These are phyloP conservation scores for Pyrenophora tritici-repentis DNA, from an alignment of 2,329 filamentous ascomycete species.

Conservation along the genomic window DNA sequence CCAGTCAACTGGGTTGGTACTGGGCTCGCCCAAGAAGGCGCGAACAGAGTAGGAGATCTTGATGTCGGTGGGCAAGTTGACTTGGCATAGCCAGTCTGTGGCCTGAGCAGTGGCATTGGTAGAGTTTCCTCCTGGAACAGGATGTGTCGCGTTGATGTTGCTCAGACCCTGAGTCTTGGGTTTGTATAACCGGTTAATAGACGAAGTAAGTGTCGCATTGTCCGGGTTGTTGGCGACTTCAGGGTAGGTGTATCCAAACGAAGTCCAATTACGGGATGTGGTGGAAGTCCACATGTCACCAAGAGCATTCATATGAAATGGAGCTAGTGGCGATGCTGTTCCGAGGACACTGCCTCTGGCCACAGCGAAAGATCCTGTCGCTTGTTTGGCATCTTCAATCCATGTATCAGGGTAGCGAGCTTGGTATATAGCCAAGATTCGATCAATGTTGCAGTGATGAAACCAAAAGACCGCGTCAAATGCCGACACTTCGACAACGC, in stretches of 20 bases:
- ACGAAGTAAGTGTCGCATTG: conserved; percentile 35
- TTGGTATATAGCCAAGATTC: conserved; percentile 35
- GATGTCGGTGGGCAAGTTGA: conserved; percentile 41
- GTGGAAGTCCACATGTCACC: conserved; percentile 39
- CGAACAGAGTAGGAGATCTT: conserved; percentile 40
- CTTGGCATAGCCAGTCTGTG: conserved; percentile 37
- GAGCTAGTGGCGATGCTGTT: conserved; percentile 28
- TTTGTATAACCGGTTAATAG: conserved; percentile 37
- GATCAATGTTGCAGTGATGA: conserved; percentile 39
- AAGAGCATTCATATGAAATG: conserved; percentile 41
- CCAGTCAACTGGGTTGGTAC: conserved; percentile 37
- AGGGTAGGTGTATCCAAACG: conserved; percentile 44
- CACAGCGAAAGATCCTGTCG: conserved; percentile 31
- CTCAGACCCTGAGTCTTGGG: conserved; percentile 31
- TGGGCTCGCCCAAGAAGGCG: conserved; percentile 37
- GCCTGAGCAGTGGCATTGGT: conserved; percentile 23
- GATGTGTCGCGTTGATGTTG: conserved; percentile 21
- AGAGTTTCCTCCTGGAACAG: conserved; percentile 3
- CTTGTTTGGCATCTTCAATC: conserved; percentile 30
- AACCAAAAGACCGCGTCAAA: conserved; percentile 44
- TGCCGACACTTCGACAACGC: conserved; percentile 38
- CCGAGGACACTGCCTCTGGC: conserved; percentile 25
- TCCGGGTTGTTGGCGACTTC: conserved; percentile 32
- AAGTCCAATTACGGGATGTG: conserved; percentile 34
- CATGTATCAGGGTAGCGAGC: conserved; percentile 41